A percentile compares a stretch with the other conserved stretches of the same genome.
These are phyloP conservation scores for Aspergillus hancockii DNA, from an alignment of 495 filamentous ascomycete species.

Conservation along the genomic window DNA sequence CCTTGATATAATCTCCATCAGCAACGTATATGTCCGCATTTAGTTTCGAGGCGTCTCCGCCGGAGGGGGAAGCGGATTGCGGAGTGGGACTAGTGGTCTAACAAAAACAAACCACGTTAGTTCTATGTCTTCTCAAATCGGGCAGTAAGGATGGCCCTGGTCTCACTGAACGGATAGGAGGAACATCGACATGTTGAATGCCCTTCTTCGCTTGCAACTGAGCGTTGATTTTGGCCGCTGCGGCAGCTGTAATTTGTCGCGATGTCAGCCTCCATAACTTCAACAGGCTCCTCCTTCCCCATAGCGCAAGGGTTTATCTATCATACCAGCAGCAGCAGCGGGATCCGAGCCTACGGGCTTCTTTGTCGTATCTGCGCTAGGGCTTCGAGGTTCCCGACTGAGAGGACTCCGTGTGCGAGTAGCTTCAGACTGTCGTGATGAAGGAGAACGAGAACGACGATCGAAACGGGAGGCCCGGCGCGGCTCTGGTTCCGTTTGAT, in stretches of 20 bases:
- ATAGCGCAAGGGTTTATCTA: background rate
- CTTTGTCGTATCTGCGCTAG: conserved; percentile 37
- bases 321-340: conserved; percentile 81
- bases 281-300: background rate
- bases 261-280: conserved; percentile 1
- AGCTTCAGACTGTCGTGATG: conserved; percentile 58
- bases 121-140: background rate
- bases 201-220: conserved; percentile 90
- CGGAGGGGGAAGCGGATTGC: conserved; percentile 46
- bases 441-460: conserved; percentile 81
- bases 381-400: conserved; percentile 56
- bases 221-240: conserved; percentile 91
- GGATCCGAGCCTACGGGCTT: conserved; percentile 61
- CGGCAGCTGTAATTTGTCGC: conserved; percentile 63
- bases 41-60: conserved; percentile 57
- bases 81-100: conserved; percentile 53
- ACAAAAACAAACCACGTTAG: background rate
- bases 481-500: conserved; percentile 79
- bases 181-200: conserved; percentile 91
- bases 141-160: background rate
- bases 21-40: conserved; percentile 89
- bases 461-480: conserved; percentile 76
- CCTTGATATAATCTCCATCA: conserved; percentile 95
- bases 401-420: conserved; percentile 81
- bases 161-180: conserved; percentile 72